A percentile compares a stretch with the other conserved stretches of the same genome.
These are phyloP conservation scores for Hansfordia pulvinata DNA, from an alignment of 2,329 filamentous ascomycete species.

Conservation along the genomic window DNA sequence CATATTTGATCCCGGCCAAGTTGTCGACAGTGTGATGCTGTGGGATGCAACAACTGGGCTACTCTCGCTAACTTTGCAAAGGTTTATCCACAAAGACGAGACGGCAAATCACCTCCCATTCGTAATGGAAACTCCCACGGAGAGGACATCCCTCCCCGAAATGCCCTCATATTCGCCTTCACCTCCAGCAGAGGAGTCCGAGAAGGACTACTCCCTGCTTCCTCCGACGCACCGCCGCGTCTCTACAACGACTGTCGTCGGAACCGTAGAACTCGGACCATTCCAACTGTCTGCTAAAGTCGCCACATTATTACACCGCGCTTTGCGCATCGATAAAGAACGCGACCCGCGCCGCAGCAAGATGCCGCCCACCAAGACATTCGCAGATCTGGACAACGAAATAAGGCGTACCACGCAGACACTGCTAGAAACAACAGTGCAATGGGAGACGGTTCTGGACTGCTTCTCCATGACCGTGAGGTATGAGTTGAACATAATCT, in stretches of 20 bases:
- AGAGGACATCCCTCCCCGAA: conserved; percentile 15
- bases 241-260: conserved; percentile 5
- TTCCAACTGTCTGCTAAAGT: conserved; percentile 18
- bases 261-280: conserved; percentile 8
- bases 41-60: no score
- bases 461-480: conserved; percentile 19
- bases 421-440: conserved; percentile 11
- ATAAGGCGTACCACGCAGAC: conserved; percentile 13
- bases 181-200: no score
- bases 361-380: conserved; percentile 12
- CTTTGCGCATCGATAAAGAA: conserved; percentile 15
- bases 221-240: no score
- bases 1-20: not conserved
- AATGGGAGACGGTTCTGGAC: conserved; percentile 17
- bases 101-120: conserved; percentile 14
- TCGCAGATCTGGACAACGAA: conserved; percentile 14
- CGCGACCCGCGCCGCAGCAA: conserved; percentile 9
- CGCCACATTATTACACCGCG: conserved; percentile 15
- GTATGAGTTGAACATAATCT: conserved; percentile 7
- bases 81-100: conserved; percentile 18
- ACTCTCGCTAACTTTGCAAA: no score
- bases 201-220: no score
- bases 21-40: no score
- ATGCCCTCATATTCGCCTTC: no score
- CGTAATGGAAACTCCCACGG: conserved; percentile 15